Base-by-base conservation (phyloP, 495 filamentous ascomycete species). In the Penicillium pulvis region DNA sequence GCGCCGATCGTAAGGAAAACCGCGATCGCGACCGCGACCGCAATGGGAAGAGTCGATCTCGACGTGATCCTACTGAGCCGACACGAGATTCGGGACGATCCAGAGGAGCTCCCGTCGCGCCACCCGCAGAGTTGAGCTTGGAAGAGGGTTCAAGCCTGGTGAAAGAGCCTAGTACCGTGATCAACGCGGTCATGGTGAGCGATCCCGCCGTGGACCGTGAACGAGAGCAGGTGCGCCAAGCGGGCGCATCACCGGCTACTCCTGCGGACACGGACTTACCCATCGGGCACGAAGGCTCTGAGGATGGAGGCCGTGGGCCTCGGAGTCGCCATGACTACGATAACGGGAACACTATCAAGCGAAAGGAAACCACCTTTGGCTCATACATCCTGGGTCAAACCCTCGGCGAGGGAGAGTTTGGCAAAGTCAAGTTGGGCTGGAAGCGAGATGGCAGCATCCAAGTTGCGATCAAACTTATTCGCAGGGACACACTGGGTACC, bases 381-480 rank as follows among this genome's bases (percentile, higher is more conserved):
- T 90, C 96, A 26, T 99, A 97, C 68, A 91, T 94, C 56, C 80
- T 99, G 9, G 94, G 94, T 5, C 92, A 96, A 64, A 97, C 93
- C n/a, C 87, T 99, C 28, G 94, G 94, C 49, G 94, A 98, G 77
- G 94, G 94, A 33, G 94, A 99, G 67, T 99, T 99, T 70, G 94
- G 94, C 52, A 99, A 99, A 69, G 94, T 99, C 64, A 98, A 97
- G 73, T 83, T 99, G 65, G 94, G 94, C n/a, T 99, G 95, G 94
- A 98, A 96, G 75, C 87, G 89, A 69, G 93, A 97, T 72, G 92
- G 91, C 28, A 92, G 89, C 57, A 88, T 96, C 45, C 82, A 98
- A 79, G 94, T 99, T 57, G 94, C 94, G 58, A 96, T 99, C 78
- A 99, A 99, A 73, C 87, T 99, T 59, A 98, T 99, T 68, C 89